phyloP scores from a whole-genome alignment of 2,329 filamentous ascomycete genomes.

The Lecanicillium sp. region DNA sequence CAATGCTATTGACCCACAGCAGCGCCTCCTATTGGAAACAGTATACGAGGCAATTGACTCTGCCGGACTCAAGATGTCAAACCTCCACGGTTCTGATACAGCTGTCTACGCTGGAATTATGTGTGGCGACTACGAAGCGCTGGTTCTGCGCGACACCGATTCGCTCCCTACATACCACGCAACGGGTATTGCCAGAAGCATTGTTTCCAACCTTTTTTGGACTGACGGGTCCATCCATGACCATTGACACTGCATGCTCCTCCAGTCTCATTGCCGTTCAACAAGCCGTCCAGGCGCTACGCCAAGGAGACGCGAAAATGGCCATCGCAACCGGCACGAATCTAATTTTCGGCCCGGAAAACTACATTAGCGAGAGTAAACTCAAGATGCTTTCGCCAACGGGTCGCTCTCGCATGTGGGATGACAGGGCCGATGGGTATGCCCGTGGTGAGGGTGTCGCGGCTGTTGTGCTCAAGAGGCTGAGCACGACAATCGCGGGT shows the following conservation, averaged over 20 bases:
- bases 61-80: constrained; percentile 7
- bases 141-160: constrained; percentile 16
- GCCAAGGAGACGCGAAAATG: constrained; percentile 30
- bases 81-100: constrained; percentile 3
- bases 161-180: constrained; percentile 3
- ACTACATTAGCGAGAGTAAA: constrained; percentile 29
- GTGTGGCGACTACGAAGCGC: constrained; percentile 20
- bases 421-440: constrained; percentile 33
- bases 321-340: constrained; percentile 26
- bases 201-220: constrained; percentile 40
- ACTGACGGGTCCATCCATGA: constrained; percentile 40
- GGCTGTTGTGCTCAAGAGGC: constrained; percentile 43
- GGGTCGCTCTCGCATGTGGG: constrained; percentile 34
- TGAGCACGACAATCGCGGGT: constrained; percentile 41
- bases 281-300: constrained; percentile 35
- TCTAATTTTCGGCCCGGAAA: constrained; percentile 5
- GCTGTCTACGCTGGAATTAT: constrained; percentile 16
- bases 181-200: constrained; percentile 14
- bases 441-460: constrained; percentile 48
- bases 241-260: constrained; percentile 41
- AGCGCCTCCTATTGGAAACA: constrained; percentile 21
- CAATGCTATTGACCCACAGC: constrained; percentile 24
- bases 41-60: constrained; percentile 21
- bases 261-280: constrained; percentile 40
- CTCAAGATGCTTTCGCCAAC: constrained; percentile 38